Conservation (phyloP, 164 flowering plant species). For the Sedum album region DNA sequence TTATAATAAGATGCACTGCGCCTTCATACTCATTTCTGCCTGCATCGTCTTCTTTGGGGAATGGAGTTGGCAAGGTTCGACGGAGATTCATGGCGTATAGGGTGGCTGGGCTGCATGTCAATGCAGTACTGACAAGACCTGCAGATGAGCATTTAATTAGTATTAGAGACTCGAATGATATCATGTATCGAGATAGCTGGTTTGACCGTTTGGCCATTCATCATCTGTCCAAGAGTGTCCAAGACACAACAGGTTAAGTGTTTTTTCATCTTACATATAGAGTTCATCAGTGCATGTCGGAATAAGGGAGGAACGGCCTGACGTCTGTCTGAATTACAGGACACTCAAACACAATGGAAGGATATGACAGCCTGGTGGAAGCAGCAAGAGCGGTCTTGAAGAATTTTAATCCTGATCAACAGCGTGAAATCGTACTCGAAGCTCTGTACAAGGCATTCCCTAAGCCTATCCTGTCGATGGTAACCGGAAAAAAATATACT, state of each 20-base stretch:
- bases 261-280: not conserved
- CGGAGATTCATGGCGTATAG: not conserved
- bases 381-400: conserved; percentile 31
- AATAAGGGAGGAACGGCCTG: not conserved
- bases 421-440: conserved; percentile 39
- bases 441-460: conserved; percentile 63
- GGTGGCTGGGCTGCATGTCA: not conserved
- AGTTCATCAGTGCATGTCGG: not conserved
- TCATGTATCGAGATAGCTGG: conserved; percentile 50
- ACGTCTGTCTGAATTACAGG: not conserved
- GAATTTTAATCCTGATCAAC: conserved; percentile 34
- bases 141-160: conserved; percentile 7
- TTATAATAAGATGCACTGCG: not conserved
- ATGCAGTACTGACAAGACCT: conserved; percentile 31
- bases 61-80: no score
- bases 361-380: conserved; percentile 74
- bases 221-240: conserved; percentile 54
- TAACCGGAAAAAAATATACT: conserved; percentile 6
- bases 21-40: not conserved
- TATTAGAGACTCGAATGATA: not conserved
- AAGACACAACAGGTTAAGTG: conserved; percentile 47
- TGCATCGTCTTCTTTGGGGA: not conserved
- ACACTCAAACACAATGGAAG: conserved; percentile 35
- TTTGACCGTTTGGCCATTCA: conserved; percentile 56
- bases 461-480: conserved; percentile 40